Evolutionary conservation across 73 alveolate genomes (phyloP), one percentile per base, ranked within the genome.

Genomic region (Paraurostyla sp.): DNA sequence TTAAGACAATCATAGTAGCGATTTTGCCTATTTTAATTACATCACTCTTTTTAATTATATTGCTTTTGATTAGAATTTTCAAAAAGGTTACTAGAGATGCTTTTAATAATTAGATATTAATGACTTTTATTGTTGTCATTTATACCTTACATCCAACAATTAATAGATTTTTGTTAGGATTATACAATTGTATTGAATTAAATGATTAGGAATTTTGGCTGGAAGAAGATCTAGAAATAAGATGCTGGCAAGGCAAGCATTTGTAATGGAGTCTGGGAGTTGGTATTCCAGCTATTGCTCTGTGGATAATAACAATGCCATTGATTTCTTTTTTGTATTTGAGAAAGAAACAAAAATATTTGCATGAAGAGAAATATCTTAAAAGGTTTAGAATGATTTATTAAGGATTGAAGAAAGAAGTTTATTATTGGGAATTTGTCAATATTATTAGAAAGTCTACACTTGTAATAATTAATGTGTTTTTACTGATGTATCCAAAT

Each of bases 221-320:
- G n/a, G 3, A 45, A 30, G 25, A 42, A 0, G 81, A 85, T 33
- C 32, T 85, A 9, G 52, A 85, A 29, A 75, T 85, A 23, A 29
- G 54, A 43, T 85, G 93, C 59, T 85, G 93, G 88, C 35, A 35
- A 2, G 54, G 51, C 35, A 52, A 52, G 1, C 93, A 85, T 45
- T 7, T 49, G 22, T 30, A 83, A 33, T 83, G 56, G 56, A 20
- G 75, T 33, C 13, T 83, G 0, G 35, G 32, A 6, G n/a, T 88
- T 0, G 94, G 91, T 6, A 13, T 88, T 9, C 91, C 91, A 25
- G 33, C 60, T 15, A 1, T 88, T 2, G 65, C 56, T 2, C 0
- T 88, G 7, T 88, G 94, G 94, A 82, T 80, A 0, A 57, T 80
- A 0, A 91, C 88, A 13, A 18, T 60, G 32, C 94, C 94, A 6